Evolutionary conservation across 1,139 yeast genomes (phyloP), one percentile per base, ranked within the genome.

Genomic region (Suhomyces guaymorum): DNA sequence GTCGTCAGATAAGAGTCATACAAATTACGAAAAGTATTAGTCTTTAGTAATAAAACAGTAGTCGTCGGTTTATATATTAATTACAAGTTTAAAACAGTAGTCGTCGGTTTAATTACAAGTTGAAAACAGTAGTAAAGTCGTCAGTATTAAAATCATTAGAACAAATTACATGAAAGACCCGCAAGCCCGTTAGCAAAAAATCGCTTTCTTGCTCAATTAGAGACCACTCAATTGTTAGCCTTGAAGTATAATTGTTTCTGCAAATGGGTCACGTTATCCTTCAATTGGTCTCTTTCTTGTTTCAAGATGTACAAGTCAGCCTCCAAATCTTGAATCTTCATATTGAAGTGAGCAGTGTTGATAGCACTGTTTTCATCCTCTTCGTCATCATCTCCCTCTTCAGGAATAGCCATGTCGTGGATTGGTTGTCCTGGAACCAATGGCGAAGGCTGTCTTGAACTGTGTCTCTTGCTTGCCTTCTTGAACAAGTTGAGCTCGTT

Each of bases 241-340:
- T 42, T 37, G 41, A 70, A 52, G 42, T 69, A 70, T 41, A 78
- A 61, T 50, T 76, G 76, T 56, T 81, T 82, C 57, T 81, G 82
- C 53, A 82, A 63, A 1, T 66, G 50, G 19, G 78, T 59, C n/a
- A 80, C 75, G 41, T 72, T 79, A 21, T 80, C 82, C 51, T 84
- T 82, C 56, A 86, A 66, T 49, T 81, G 85, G 53, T 88, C 94
- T 47, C 95, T 75, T 60, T 88, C 96, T 59, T 87, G 92, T 49
- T 80, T 82, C 50, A 83, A 71, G 43, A 88, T 83, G 49, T 75
- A 84, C 50, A 88, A 67, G 55, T 87, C 95, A 2, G 96, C 95
- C 50, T 87, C 86, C 51, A 88, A 66, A 51, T 88, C 96, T 51
- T 85, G 80, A 28, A 88, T 73, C 58, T 82, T 86, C 67, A 87